These are phyloP conservation scores for Gloeostereum incarnatum DNA, from an alignment of 768 basidiomycete species.

Conservation along the genomic window DNA sequence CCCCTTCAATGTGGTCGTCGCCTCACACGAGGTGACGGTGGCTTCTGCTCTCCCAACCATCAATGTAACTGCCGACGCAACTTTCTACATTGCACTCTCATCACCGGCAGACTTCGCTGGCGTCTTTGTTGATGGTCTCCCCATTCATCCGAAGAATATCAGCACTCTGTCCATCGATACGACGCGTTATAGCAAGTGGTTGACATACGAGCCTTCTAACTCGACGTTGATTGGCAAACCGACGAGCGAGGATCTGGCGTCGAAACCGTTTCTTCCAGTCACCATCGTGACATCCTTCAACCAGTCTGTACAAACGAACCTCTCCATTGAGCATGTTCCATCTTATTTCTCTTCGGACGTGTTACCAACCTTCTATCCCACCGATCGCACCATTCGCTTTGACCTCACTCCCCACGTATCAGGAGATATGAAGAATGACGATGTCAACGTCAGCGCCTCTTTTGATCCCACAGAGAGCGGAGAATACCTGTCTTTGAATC, in stretches of 20 bases:
- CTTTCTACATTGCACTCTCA: slow-evolving; percentile 41
- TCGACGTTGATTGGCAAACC: slow-evolving; percentile 58
- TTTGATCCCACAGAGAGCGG: slow-evolving; percentile 41
- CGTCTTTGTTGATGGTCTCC: slow-evolving; percentile 50
- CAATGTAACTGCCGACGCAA: slow-evolving; percentile 55
- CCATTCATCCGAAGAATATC: slow-evolving; percentile 53
- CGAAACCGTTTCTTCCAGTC: slow-evolving; percentile 42
- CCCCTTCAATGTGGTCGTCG: slow-evolving; percentile 58
- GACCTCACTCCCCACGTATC: slow-evolving; percentile 48
- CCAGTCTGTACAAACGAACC: slow-evolving; percentile 53
- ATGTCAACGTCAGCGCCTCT: slow-evolving; percentile 44
- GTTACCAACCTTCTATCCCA: slow-evolving; percentile 47
- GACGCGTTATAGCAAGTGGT: slow-evolving; percentile 43
- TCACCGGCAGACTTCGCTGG: slow-evolving; percentile 54
- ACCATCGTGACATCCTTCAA: slow-evolving; percentile 55
- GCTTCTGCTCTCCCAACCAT: slow-evolving; percentile 46
- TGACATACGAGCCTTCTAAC: slow-evolving; percentile 46
- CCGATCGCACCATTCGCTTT: slow-evolving; percentile 44
- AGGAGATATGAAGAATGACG: slow-evolving; percentile 29
- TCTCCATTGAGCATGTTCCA: slow-evolving; percentile 58
- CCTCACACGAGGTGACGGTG: slow-evolving; percentile 58
- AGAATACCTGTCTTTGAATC: slow-evolving; percentile 46
- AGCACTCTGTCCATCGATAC: slow-evolving; percentile 49
- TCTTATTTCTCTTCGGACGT: slow-evolving; percentile 60
- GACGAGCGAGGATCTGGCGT: slow-evolving; percentile 27